phyloP scores from a whole-genome alignment of 1,284 basidiomycete species.

The Leucocoprinus gongylophorus region DNA sequence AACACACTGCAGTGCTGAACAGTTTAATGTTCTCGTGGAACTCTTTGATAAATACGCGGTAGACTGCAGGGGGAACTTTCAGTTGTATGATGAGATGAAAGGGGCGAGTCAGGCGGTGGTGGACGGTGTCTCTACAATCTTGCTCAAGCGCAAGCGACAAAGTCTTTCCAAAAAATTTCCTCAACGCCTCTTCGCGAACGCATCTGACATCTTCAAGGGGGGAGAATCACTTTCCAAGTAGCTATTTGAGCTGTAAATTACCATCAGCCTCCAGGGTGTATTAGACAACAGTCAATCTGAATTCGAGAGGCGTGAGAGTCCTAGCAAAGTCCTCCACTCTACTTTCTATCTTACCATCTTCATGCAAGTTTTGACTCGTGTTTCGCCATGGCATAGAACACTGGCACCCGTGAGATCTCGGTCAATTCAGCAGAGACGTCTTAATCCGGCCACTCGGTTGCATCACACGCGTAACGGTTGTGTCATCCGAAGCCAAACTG shows the following conservation, averaged over 20 bases:
- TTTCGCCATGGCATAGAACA: constrained; percentile 9
- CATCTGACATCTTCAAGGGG: constrained; percentile 38
- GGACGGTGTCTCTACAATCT: constrained; percentile 22
- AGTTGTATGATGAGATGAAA: constrained; percentile 21
- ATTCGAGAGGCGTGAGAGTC: constrained; percentile 8
- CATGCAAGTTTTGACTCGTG: constrained; percentile 11
- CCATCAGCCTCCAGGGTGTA: background rate
- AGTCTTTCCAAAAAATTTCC: constrained; percentile 33
- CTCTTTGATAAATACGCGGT: constrained; percentile 33
- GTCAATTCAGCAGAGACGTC: background rate
- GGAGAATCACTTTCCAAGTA: constrained; percentile 3
- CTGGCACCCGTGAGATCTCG: background rate
- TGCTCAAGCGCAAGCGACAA: constrained; percentile 29
- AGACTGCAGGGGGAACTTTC: constrained; percentile 23
- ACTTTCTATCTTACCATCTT: background rate
- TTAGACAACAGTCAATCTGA: background rate
- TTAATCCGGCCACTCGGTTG: background rate
- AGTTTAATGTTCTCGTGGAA: constrained; percentile 31
- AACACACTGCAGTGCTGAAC: constrained; percentile 20
- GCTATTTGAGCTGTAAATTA: background rate
- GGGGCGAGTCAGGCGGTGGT: constrained; percentile 23
- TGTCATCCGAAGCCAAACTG: constrained; percentile 6
- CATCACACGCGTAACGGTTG: constrained; percentile 9
- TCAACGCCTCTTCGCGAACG: constrained; percentile 22
- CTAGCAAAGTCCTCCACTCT: background rate